Percentiles rank a stretch among this genome's conserved stretches.
Conservation (phyloP, 2,329 filamentous ascomycete genomes). For the Colletotrichum sp. region DNA sequence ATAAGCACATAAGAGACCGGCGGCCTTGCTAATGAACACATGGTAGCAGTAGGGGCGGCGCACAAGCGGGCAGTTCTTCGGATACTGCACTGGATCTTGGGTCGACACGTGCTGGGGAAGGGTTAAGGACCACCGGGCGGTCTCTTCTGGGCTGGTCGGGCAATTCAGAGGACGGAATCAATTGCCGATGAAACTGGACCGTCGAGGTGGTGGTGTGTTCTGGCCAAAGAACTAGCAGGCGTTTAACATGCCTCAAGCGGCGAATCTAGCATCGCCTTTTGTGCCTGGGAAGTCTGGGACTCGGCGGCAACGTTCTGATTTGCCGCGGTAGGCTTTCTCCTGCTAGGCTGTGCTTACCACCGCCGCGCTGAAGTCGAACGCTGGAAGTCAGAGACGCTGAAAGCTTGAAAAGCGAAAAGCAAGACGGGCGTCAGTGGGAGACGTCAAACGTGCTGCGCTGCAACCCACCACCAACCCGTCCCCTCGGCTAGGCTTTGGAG, state of each 20-base stretch:
- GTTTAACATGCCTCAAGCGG: neutral
- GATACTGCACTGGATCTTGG: neutral
- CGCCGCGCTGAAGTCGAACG: neutral
- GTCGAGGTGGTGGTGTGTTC: neutral
- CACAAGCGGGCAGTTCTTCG: conserved; percentile 1
- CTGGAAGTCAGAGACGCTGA: neutral
- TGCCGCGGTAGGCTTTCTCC: neutral
- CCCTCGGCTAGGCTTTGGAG: neutral
- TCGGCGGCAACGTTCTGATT: neutral
- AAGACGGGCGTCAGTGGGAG: neutral
- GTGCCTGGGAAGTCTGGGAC: neutral
- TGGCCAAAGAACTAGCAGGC: neutral
- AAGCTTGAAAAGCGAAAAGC: neutral
- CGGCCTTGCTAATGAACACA: neutral
- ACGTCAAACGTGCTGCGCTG: conserved; percentile 7
- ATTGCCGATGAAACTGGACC: neutral
- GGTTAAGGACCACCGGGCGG: neutral
- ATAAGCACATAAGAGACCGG: neutral
- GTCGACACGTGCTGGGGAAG: conserved; percentile 2
- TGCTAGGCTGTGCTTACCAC: neutral
- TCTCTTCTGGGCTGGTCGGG: neutral
- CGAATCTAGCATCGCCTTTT: neutral
- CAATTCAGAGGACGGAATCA: neutral
- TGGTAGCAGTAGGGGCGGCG: neutral
- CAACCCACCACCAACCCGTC: neutral